Evolutionary conservation across 768 basidiomycete genomes (phyloP), one percentile per base, ranked within the genome.

Genomic region (Chalciporus sphaerocephalus): DNA sequence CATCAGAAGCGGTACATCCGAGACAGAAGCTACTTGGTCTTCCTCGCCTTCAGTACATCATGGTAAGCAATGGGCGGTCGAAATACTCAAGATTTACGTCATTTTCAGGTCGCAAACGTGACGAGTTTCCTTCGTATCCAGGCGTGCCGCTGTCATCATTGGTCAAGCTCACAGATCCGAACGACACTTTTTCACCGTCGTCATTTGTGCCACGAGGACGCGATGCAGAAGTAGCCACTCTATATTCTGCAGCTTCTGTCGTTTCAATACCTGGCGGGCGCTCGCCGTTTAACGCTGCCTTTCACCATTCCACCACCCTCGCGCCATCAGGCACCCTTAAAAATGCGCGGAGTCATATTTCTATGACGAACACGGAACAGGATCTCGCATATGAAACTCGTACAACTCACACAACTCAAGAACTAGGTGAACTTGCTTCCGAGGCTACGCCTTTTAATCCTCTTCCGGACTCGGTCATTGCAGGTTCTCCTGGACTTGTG

Each of bases 201-300:
- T 51, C 58, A 27, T 45, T 56, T 25, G 32, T 48, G 34, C 44
- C 61, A 33, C 69, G 75, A 25, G 69, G 71, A 11, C 74, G 74
- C 16, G 90, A 92, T 62, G 74, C 85, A 1, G 91, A 93, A 41
- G 85, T 89, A 9, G 86, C 88, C 15, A 91, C 89, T 4, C 71
- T 92, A 5, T 92, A 92, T 62, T 87, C 87, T n/a, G 87, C 87
- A 0, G 87, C 87, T 5, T 88, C 85, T 2, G 72, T 92, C 18
- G 78, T 81, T 68, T 86, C 85, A 21, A 75, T 90, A 22, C 78
- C 84, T 6, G 65, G 69, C 18, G 69, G 67, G 34, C 56, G 66
- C 27, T 62, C 72, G 15, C 66, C 72, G 2, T 56, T 71, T 24
- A 62, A 61, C 36, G 44, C 74, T 42, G 56, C 61, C 17, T 67